Base-by-base conservation (phyloP, 1,284 basidiomycete genomes). In the Microbotryum violaceum region DNA sequence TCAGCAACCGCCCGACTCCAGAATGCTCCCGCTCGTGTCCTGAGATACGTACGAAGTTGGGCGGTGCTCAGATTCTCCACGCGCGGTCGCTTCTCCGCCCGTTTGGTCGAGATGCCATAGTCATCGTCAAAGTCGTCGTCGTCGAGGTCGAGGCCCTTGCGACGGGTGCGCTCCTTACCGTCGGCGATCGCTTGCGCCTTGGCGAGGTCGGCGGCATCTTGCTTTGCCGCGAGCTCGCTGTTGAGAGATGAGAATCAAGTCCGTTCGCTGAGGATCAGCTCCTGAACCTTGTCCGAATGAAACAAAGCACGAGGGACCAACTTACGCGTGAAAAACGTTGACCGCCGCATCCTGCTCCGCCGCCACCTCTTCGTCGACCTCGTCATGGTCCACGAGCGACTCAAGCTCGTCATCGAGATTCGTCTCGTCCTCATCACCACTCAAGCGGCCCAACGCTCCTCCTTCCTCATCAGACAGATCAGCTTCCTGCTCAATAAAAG, bases 61-160 rank as follows among this genome's bases (percentile, higher is more conserved):
- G 46, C 56, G 12, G 46, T 46, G 12, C 50, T 65, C n/a, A 42
- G 31, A 27, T 53, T 52, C 23, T 65, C 63, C 23, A 57, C 44
- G 0, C 61, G 47, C 2, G 21, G 21, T 7, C 44, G 27, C 59
- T 67, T 63, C 46, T 62, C 50, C 18, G 50, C 48, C 21, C 9
- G 47, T n/a, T 51, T 45, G 12, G 56, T 16, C 27, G 25, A 9
- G 20, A 51, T n/a, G 25, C 25, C 33, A 16, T 56, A 58, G 21
- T 69, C 67, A 50, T 69, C 67, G 61, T 67, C 60, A 9, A 63
- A 64, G n/a, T 67, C 65, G 52, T 65, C 67, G 58, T 69, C 67
- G 21, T 37, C 45, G 16, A 69, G 52, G 4, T 64, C 62, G 50
- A 50, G 12, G 0, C 51, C 63, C 9, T 50, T 44, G 46, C 63